phyloP scores from a whole-genome alignment of 768 basidiomycete genomes.

The Suillus hirtellus region DNA sequence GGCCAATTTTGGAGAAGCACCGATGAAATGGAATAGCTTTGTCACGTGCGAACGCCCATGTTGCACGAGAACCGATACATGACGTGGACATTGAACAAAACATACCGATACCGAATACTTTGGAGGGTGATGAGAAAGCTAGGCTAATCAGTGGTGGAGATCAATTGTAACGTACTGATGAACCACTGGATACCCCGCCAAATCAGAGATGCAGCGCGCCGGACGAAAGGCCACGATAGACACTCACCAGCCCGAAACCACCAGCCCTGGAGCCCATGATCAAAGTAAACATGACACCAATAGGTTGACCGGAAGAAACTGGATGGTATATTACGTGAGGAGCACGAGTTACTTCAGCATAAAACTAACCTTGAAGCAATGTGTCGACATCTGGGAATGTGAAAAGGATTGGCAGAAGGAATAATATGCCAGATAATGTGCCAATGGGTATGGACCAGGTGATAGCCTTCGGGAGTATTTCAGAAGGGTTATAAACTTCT shows the following conservation, averaged over 20 bases:
- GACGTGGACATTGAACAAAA: conserved; percentile 69
- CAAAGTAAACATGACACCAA: conserved; percentile 60
- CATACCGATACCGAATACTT: conserved; percentile 54
- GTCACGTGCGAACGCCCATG: conserved; percentile 73
- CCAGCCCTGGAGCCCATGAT: conserved; percentile 63
- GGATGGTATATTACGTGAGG: conserved; percentile 11
- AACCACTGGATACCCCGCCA: conserved; percentile 36
- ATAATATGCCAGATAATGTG: conserved; percentile 50
- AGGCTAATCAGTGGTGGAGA: not conserved
- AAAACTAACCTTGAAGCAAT: conserved; percentile 47
- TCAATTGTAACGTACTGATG: conserved; percentile 34
- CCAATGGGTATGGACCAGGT: conserved; percentile 55
- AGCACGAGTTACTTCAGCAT: not conserved
- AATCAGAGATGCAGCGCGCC: not conserved
- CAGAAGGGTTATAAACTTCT: conserved; percentile 59
- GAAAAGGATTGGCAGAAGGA: conserved; percentile 63
- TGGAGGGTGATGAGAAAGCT: conserved; percentile 8
- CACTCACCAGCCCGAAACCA: conserved; percentile 58
- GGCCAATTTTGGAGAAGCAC: conserved; percentile 48
- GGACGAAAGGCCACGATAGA: conserved; percentile 1
- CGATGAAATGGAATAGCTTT: conserved; percentile 57
- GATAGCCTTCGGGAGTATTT: conserved; percentile 56
- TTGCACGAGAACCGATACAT: conserved; percentile 66
- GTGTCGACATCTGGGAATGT: conserved; percentile 59
- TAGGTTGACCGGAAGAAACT: conserved; percentile 64